Evolutionary conservation across 1,139 yeast species (phyloP).

Genomic region (Eremothecium coryli): DNA sequence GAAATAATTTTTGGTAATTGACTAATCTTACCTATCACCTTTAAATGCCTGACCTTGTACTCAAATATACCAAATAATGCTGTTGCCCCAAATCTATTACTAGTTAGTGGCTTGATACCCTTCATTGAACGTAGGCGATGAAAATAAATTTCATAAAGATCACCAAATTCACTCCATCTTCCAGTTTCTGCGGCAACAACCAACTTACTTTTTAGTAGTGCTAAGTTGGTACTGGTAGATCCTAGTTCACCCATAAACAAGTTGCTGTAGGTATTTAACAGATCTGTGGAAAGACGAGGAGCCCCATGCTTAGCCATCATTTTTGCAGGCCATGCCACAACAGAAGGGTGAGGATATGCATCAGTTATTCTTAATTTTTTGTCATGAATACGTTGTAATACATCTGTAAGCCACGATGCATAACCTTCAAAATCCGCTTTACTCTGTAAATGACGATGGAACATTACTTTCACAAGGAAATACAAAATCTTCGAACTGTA

Average conservation of each 20-base stretch:
- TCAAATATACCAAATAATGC: constrained; percentile 26
- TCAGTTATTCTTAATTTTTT: constrained; percentile 19
- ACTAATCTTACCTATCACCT: constrained; percentile 18
- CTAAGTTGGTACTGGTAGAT: constrained; percentile 22
- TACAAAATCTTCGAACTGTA: constrained; percentile 36
- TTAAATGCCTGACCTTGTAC: constrained; percentile 27
- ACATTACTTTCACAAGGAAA: constrained; percentile 37
- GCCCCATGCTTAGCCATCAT: constrained; percentile 24
- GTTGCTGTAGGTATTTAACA: constrained; percentile 27
- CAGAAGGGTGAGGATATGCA: constrained; percentile 26
- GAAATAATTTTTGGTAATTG: constrained; percentile 27
- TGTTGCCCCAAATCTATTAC: constrained; percentile 4
- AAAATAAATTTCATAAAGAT: constrained; percentile 23
- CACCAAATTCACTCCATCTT: constrained; percentile 31
- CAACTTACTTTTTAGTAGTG: constrained; percentile 28
- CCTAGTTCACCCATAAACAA: constrained; percentile 21
- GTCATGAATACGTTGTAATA: constrained; percentile 24
- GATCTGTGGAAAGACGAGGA: constrained; percentile 28
- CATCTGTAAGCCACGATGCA: constrained; percentile 25
- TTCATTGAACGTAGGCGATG: constrained; percentile 28
- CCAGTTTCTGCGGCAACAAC: constrained; percentile 27
- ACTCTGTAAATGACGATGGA: constrained; percentile 33
- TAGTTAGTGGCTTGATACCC: neutral
- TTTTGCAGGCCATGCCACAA: constrained; percentile 31
- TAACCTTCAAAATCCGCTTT: constrained; percentile 25